Conservation (phyloP, 2,329 filamentous ascomycete genomes). For the Epichloe festucae region DNA sequence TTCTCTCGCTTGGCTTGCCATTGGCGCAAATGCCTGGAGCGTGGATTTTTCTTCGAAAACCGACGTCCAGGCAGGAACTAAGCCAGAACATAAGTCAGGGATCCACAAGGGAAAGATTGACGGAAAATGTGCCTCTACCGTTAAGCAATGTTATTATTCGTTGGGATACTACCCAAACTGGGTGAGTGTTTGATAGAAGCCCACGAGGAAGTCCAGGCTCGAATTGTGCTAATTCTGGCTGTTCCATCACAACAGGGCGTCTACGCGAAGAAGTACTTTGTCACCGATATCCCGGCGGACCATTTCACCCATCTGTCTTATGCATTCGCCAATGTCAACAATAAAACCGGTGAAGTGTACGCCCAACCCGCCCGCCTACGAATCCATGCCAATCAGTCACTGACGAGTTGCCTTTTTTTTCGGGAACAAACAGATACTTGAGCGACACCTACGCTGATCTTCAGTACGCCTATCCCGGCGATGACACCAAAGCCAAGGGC, state of each 20-base stretch:
- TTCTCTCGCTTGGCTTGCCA: not conserved
- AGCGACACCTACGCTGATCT: constrained; percentile 30
- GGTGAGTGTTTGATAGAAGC: not conserved
- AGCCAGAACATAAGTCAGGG: too few species aligned
- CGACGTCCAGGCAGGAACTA: too few species aligned
- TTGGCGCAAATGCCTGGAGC: not conserved
- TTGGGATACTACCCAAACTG: not conserved
- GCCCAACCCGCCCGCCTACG: not conserved
- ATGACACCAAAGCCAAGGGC: constrained; percentile 35
- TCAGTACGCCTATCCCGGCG: constrained; percentile 54
- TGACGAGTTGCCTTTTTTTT: not conserved
- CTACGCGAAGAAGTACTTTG: constrained; percentile 57
- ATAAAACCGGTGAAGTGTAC: not conserved
- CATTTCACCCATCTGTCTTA: constrained; percentile 65
- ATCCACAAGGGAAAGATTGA: too few species aligned
- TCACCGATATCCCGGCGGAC: constrained; percentile 52
- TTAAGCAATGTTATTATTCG: too few species aligned
- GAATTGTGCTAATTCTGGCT: too few species aligned
- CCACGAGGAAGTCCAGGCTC: too few species aligned
- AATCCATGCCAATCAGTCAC: not conserved
- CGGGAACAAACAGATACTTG: constrained; percentile 5
- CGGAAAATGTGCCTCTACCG: too few species aligned
- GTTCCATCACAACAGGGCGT: constrained; percentile 34
- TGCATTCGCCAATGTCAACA: constrained; percentile 34
- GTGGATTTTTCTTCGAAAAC: not conserved